A percentile compares a stretch with the other conserved stretches of the same genome.
Evolutionary conservation across 2,329 filamentous ascomycete species (phyloP).

Genomic region (Rasamsonia emersonii): DNA sequence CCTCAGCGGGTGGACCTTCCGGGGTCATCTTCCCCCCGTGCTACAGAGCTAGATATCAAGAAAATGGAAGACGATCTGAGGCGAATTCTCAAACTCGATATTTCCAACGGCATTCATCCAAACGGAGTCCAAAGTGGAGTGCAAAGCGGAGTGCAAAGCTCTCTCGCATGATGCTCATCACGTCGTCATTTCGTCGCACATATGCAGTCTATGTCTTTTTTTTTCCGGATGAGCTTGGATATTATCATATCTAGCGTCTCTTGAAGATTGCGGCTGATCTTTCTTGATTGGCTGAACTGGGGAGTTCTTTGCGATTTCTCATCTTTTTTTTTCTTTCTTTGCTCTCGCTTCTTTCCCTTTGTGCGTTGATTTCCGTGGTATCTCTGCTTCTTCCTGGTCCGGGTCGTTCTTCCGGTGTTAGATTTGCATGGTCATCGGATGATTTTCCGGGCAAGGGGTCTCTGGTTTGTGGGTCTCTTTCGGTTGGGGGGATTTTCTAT

Average conservation of each 20-base stretch:
- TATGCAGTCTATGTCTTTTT: neutral
- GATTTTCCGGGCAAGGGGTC: slow-evolving; percentile 9
- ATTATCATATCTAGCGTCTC: neutral
- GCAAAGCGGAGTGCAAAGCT: slow-evolving; percentile 25
- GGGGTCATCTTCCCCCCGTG: slow-evolving; percentile 15
- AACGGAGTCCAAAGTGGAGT: too few species aligned
- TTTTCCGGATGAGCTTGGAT: slow-evolving; percentile 4
- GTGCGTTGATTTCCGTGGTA: slow-evolving; percentile 5
- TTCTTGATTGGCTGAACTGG: slow-evolving; percentile 5
- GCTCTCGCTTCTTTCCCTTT: slow-evolving; percentile 3
- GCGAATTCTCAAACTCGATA: slow-evolving; percentile 38
- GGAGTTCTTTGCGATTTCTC: slow-evolving; percentile 1
- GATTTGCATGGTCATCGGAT: slow-evolving; percentile 10
- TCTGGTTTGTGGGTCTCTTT: slow-evolving; percentile 10
- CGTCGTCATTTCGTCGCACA: neutral
- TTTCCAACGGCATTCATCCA: slow-evolving; percentile 18
- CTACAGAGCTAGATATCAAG: slow-evolving; percentile 29
- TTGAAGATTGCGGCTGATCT: slow-evolving; percentile 1
- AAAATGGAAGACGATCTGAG: slow-evolving; percentile 42
- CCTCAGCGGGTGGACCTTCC: slow-evolving; percentile 16
- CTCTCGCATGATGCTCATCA: slow-evolving; percentile 17
- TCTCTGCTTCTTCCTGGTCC: slow-evolving; percentile 7
- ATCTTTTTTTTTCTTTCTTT: slow-evolving; percentile 5
- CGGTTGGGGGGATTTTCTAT: slow-evolving; percentile 5
- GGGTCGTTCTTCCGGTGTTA: slow-evolving; percentile 11